These are phyloP conservation scores for Aaosphaeria arxii DNA, from an alignment of 2,329 filamentous ascomycete species.

Conservation along the genomic window DNA sequence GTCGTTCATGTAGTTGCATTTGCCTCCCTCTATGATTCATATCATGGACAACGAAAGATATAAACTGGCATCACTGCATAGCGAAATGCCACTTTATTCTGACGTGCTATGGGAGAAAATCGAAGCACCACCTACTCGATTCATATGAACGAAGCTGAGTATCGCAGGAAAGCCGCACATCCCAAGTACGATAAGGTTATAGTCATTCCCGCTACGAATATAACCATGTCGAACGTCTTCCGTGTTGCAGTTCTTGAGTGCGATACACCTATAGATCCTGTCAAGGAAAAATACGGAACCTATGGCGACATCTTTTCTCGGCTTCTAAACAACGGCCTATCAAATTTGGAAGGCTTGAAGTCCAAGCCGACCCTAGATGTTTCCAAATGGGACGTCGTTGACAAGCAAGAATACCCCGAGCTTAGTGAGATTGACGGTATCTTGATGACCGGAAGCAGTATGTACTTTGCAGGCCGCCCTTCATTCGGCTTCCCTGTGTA, in stretches of 20 bases:
- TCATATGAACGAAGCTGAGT: too few relatives aligned
- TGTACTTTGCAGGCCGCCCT: conserved; percentile 11
- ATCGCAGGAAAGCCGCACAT: too few relatives aligned
- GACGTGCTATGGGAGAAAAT: too few relatives aligned
- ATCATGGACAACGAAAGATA: too few relatives aligned
- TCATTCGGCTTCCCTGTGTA: not conserved
- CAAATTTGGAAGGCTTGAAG: not conserved
- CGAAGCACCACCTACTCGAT: too few relatives aligned
- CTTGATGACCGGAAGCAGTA: conserved; percentile 71
- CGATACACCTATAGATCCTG: conserved; percentile 69
- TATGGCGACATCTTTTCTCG: conserved; percentile 65
- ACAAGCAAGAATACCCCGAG: conserved; percentile 65
- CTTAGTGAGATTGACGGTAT: conserved; percentile 77
- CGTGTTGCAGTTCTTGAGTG: conserved; percentile 86
- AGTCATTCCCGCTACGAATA: not conserved
- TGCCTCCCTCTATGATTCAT: too few relatives aligned
- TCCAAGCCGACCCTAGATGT: conserved; percentile 41
- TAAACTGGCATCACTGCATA: too few relatives aligned
- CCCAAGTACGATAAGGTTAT: too few relatives aligned
- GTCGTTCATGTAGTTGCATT: too few relatives aligned
- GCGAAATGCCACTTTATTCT: too few relatives aligned
- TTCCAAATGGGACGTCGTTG: conserved; percentile 68
- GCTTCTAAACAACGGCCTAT: conserved; percentile 46
- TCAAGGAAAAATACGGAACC: conserved; percentile 62
- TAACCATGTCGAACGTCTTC: conserved; percentile 32